Evolutionary conservation across 495 filamentous ascomycete species (phyloP), one percentile per base, ranked within the genome.

Genomic region (Aspergillus ostianus): DNA sequence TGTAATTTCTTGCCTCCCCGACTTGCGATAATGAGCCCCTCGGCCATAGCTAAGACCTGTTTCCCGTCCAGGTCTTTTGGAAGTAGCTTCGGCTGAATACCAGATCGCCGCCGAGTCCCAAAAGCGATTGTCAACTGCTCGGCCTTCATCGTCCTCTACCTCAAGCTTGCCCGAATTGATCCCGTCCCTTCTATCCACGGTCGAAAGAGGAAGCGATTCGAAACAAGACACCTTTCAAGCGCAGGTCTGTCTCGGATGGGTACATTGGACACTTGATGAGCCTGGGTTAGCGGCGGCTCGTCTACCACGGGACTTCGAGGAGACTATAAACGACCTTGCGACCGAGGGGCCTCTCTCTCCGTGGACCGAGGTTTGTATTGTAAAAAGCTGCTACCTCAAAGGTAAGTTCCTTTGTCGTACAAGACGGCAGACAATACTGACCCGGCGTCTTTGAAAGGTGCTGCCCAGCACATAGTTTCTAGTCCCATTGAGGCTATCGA

Each of bases 331-430:
- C 47, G 73, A 74, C 46, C 69, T 88, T 55, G 61, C 73, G 20
- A 66, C 76, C 3, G 79, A 74, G 0, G 76, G 78, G 26, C 63
- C 72, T 13, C 71, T 82, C 13, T 81, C 85, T 5, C 81, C 84
- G 63, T 96, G 91, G 91, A 89, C 89, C 6, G 85, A 85, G 54
- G 86, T 92, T 6, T 95, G 91, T 70, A 80, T 88, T 19, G 79
- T 93, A 9, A 94, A 93, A 69, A 85, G 84, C 44, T 82, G 83
- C 36, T 95, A 89, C 63, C 77, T 97, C 44, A 87, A 87, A 70
- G 90, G 90, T 74, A 71, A 27, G 56, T 60, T 15, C 5, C 27
- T 20, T 12, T 29, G 20, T 18, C 23, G 47, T 18, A 1, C 21
- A 9, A 6, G 32, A 32, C n/a, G 17, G 15, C 5, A n/a, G 13